Evolutionary conservation across 1,284 basidiomycete species (phyloP), one percentile per base, ranked within the genome.

Genomic region (Golubevia sp.): DNA sequence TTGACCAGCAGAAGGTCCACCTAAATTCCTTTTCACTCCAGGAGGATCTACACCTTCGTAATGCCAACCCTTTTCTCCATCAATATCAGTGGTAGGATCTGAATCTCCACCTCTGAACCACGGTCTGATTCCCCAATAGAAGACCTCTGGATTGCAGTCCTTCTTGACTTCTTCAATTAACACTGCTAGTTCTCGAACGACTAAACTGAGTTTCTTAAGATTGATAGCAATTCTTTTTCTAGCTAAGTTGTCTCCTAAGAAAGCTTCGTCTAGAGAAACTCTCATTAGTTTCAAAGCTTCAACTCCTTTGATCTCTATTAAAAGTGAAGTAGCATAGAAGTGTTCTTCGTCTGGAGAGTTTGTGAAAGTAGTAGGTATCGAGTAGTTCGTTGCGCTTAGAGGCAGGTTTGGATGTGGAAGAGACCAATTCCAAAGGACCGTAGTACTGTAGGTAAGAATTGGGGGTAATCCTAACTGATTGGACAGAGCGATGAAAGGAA

Each of bases 281-380:
- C 91, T 89, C 93, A 98, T 97, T 63, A 97, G 86, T 23, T 89
- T 88, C 4, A 97, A 88, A 0, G 92, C 93, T 44, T 90, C 88
- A 1, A 93, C 93, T 4, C 94, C 95, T n/a, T 89, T 88, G 3
- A 96, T 87, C 84, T 97, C 96, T 80, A 96, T 93, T n/a, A 92
- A 88, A 0, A 93, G 89, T 0, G 93, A 94, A 23, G 91, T 89
- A 58, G 94, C 87, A 86, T 92, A 98, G 82, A 97, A 98, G 68
- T 92, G 91, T 59, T 90, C 88, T 82, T 98, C 95, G 66, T 93
- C 92, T n/a, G 82, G 84, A 0, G 91, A 92, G 23, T 88, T 88
- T 1, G 93, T 95, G 85, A 97, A 97, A 0, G 89, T 86, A 1
- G 89, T 90, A 57, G 87, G 85, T 70, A 89, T 89, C 48, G 60